phyloP scores from a whole-genome alignment of 2,329 filamentous ascomycete genomes.

The Exophiala xenobiotica region DNA sequence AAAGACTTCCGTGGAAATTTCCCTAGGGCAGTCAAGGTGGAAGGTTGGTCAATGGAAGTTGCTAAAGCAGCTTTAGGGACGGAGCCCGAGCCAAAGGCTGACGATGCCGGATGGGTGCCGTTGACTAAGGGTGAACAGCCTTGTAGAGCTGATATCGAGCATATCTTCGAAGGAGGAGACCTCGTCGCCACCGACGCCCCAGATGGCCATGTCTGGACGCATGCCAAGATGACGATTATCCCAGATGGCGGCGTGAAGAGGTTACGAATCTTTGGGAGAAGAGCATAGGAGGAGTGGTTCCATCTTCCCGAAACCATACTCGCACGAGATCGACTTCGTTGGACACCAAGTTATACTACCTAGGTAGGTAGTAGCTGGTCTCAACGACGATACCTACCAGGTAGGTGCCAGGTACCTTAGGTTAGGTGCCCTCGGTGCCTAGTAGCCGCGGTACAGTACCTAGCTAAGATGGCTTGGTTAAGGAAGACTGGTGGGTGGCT shows the following conservation, averaged over 20 bases:
- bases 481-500: too few species aligned
- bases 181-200: constrained; percentile 58
- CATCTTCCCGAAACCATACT: too few species aligned
- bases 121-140: constrained; percentile 39
- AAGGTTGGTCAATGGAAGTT: constrained; percentile 34
- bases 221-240: constrained; percentile 88
- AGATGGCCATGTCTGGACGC: constrained; percentile 69
- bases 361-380: too few species aligned
- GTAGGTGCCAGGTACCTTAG: too few species aligned
- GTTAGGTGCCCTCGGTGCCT: too few species aligned
- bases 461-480: too few species aligned
- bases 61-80: constrained; percentile 28
- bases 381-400: too few species aligned
- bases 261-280: constrained; percentile 71
- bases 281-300: constrained; percentile 42
- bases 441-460: too few species aligned
- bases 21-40: constrained; percentile 41
- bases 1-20: constrained; percentile 49
- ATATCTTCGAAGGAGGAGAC: constrained; percentile 40
- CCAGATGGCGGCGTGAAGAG: constrained; percentile 92
- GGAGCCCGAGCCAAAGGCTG: constrained; percentile 35
- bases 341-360: too few species aligned
- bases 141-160: constrained; percentile 43
- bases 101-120: constrained; percentile 40
- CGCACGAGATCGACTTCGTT: too few species aligned